These are phyloP conservation scores for Aphanomyces cochlioides DNA, from an alignment of 352 stramenopile genomes.

Conservation along the genomic window DNA sequence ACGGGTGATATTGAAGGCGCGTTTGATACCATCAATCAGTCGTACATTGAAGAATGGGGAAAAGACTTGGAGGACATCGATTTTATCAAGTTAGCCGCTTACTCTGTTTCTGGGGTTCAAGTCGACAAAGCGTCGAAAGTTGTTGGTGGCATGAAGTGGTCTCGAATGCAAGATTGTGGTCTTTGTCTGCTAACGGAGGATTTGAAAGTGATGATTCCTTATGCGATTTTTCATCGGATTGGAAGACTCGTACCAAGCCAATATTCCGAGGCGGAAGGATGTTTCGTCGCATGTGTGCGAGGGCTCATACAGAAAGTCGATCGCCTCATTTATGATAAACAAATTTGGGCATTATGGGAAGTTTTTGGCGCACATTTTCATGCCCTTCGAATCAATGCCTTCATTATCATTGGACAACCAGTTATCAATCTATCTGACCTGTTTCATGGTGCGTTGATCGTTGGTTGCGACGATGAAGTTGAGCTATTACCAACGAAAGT, in stretches of 20 bases:
- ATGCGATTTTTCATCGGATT: constrained; percentile 3
- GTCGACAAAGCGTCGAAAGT: not conserved
- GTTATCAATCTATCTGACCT: not conserved
- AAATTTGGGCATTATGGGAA: not conserved
- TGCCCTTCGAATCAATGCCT: constrained; percentile 3
- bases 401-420: not conserved
- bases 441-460: not conserved
- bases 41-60: not conserved
- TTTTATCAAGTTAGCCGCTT: not conserved
- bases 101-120: not conserved
- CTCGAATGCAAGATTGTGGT: not conserved
- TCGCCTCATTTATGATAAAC: not conserved
- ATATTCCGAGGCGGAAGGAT: not conserved
- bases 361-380: not conserved
- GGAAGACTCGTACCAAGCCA: not conserved
- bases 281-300: not conserved
- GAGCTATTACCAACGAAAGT: not conserved
- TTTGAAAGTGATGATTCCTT: not conserved
- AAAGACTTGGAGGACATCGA: not conserved
- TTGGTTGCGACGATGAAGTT: not conserved
- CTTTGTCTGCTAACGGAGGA: not conserved
- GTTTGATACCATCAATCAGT: not conserved
- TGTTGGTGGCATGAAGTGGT: not conserved
- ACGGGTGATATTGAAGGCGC: not conserved
- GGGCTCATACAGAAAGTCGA: not conserved